phyloP scores from a whole-genome alignment of 2,329 filamentous ascomycete genomes.

The Xylaria hypoxylon region DNA sequence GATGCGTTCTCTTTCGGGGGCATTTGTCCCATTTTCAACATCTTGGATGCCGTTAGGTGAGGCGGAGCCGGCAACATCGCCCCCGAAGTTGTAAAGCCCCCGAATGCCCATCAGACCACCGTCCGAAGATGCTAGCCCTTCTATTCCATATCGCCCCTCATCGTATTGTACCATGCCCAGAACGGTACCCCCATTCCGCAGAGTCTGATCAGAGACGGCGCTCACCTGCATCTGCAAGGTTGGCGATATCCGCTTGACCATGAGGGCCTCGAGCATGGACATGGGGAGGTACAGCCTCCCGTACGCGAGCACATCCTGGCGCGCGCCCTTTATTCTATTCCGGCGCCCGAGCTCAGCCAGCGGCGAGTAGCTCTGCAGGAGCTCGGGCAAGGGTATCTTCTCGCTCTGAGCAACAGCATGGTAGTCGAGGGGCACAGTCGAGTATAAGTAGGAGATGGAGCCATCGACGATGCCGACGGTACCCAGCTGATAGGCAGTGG shows the following conservation, averaged over 20 bases:
- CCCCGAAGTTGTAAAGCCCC: slow-evolving; percentile 94
- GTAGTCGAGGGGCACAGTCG: slow-evolving; percentile 79
- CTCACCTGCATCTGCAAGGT: slow-evolving; percentile 84
- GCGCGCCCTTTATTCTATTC: slow-evolving; percentile 41
- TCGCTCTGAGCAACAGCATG: slow-evolving; percentile 74
- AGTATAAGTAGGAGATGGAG: slow-evolving; percentile 97
- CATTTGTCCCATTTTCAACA: slow-evolving; percentile 42
- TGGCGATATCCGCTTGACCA: slow-evolving; percentile 81
- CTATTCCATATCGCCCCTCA: slow-evolving; percentile 85
- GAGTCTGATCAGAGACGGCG: slow-evolving; percentile 76
- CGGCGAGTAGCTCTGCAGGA: slow-evolving; percentile 86
- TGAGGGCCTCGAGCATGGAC: slow-evolving; percentile 86
- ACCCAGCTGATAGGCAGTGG: slow-evolving; percentile 91
- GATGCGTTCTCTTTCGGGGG: slow-evolving; percentile 67
- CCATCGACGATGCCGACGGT: slow-evolving; percentile 93
- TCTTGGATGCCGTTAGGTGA: slow-evolving; percentile 35
- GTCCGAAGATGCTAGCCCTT: slow-evolving; percentile 92
- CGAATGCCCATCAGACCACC: slow-evolving; percentile 88
- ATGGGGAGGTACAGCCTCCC: slow-evolving; percentile 84
- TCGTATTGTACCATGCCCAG: slow-evolving; percentile 83
- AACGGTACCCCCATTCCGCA: slow-evolving; percentile 81
- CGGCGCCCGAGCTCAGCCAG: slow-evolving; percentile 69
- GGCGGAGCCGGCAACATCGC: slow-evolving; percentile 64
- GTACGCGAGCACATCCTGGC: slow-evolving; percentile 73
- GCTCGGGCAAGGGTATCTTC: slow-evolving; percentile 77